Evolutionary conservation across 768 basidiomycete species (phyloP).

Genomic region (Termitomyces bulborhizus): DNA sequence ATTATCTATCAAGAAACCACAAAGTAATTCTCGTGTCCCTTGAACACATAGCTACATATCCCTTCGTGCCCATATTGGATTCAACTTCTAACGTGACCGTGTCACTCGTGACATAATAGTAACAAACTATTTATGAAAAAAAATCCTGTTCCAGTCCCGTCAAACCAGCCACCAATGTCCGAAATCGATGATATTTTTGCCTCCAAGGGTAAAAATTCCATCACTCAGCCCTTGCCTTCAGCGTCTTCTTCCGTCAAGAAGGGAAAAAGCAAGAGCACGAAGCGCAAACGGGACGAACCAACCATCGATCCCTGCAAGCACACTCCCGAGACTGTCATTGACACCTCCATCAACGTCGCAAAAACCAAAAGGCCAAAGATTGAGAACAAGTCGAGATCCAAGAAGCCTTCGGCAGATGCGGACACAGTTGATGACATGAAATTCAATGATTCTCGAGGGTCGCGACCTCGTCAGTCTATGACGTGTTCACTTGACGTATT

Average conservation of each 20-base stretch:
- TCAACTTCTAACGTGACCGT: neutral
- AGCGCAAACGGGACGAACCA: constrained; percentile 20
- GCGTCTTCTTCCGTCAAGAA: constrained; percentile 34
- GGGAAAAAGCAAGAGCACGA: constrained; percentile 38
- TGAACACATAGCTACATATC: neutral
- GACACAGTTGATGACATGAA: constrained; percentile 34
- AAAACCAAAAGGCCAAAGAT: constrained; percentile 33
- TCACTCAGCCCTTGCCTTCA: constrained; percentile 17
- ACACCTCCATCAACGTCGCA: constrained; percentile 42
- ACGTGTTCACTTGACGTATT: neutral
- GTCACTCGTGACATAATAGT: constrained; percentile 8
- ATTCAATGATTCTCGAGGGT: constrained; percentile 75
- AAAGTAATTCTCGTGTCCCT: neutral
- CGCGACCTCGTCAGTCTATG: constrained; percentile 52
- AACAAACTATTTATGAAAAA: neutral
- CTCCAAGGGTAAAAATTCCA: constrained; percentile 34
- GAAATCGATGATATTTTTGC: constrained; percentile 89
- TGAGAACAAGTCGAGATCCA: constrained; percentile 6
- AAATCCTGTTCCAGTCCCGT: constrained; percentile 2
- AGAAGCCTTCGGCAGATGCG: constrained; percentile 18
- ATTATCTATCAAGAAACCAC: neutral
- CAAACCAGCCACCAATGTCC: constrained; percentile 39
- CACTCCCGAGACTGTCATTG: constrained; percentile 58
- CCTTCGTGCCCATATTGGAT: neutral
- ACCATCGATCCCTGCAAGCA: constrained; percentile 21